Percentiles rank a stretch among this genome's conserved stretches.
phyloP scores from a whole-genome alignment of 305 asterid genomes.

The Fraxinus xanthoxyloides region DNA sequence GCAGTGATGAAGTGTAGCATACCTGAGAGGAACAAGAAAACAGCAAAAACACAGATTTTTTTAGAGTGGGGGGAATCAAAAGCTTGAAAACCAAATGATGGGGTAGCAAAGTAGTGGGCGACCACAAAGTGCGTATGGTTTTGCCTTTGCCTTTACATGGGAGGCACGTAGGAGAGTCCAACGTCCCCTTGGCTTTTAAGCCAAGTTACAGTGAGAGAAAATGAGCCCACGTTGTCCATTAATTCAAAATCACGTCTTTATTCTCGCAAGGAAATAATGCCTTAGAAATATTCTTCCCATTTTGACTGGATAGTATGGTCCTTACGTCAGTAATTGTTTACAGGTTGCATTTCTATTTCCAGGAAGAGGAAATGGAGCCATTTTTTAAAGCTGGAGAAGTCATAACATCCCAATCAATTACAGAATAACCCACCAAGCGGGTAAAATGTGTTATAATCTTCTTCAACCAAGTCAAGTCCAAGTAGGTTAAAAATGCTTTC shows the following conservation, averaged over 20 bases:
- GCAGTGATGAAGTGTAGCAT: neutral
- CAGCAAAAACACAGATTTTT: neutral
- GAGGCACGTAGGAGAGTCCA: slow-evolving; percentile 57
- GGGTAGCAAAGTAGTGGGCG: slow-evolving; percentile 7
- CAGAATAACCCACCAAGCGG: slow-evolving; percentile 3
- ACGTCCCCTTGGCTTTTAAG: slow-evolving; percentile 58
- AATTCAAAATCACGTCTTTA: slow-evolving; percentile 27
- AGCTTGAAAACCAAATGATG: slow-evolving; percentile 15
- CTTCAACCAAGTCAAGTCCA: neutral
- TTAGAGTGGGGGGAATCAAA: neutral
- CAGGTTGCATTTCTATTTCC: slow-evolving; percentile 30
- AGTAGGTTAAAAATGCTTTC: neutral
- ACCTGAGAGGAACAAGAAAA: slow-evolving; percentile 26
- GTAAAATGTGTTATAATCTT: neutral
- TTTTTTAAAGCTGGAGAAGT: slow-evolving; percentile 33
- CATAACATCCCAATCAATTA: slow-evolving; percentile 25
- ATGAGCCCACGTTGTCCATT: slow-evolving; percentile 16
- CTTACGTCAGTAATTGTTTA: slow-evolving; percentile 12
- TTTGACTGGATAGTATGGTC: neutral
- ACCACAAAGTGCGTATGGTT: slow-evolving; percentile 26
- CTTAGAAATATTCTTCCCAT: slow-evolving; percentile 2
- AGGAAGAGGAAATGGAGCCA: slow-evolving; percentile 33
- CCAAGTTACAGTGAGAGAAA: slow-evolving; percentile 37
- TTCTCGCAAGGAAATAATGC: slow-evolving; percentile 10
- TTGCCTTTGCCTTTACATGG: slow-evolving; percentile 41